Evolutionary conservation across 1,284 basidiomycete genomes (phyloP).

Genomic region (Ceratorhiza oryzae-sativae): DNA sequence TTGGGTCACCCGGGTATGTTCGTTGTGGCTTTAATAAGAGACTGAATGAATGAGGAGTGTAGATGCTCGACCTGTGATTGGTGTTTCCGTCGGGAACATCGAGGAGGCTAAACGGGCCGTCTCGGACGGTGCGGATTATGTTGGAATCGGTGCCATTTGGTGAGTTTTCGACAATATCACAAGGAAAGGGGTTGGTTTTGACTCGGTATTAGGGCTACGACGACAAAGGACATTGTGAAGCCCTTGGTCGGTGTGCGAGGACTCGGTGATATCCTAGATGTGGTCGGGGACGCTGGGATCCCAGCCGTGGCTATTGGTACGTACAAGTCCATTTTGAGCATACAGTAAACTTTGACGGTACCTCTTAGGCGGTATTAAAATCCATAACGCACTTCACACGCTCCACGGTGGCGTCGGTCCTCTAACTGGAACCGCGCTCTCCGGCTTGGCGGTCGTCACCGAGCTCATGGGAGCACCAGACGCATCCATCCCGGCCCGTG

Average conservation of each 20-base stretch:
- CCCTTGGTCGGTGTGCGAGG: constrained; percentile 69
- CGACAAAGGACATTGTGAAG: constrained; percentile 72
- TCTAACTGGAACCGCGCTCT: constrained; percentile 61
- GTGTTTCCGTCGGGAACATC: constrained; percentile 79
- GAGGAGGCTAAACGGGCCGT: constrained; percentile 62
- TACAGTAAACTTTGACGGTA: no score
- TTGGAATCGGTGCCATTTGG: constrained; percentile 61
- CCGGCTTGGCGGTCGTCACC: constrained; percentile 91
- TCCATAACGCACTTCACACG: constrained; percentile 72
- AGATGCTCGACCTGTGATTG: constrained; percentile 67
- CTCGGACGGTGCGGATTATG: constrained; percentile 57
- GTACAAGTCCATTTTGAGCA: constrained; percentile 42
- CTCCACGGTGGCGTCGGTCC: constrained; percentile 73
- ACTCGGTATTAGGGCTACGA: constrained; percentile 58
- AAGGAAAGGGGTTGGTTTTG: background rate
- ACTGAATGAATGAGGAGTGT: background rate
- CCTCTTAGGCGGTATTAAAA: constrained; percentile 78
- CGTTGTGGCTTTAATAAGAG: no score
- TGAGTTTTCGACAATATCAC: constrained; percentile 45
- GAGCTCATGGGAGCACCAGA: constrained; percentile 78
- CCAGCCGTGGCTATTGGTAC: constrained; percentile 84
- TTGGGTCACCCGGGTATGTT: constrained; percentile 46
- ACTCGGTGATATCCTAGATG: constrained; percentile 68
- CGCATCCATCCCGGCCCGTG: constrained; percentile 66
- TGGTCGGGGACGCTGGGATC: constrained; percentile 67